These are phyloP conservation scores for Casaregolazyma suthepensis DNA, from an alignment of 1,139 yeast species.

Conservation along the genomic window DNA sequence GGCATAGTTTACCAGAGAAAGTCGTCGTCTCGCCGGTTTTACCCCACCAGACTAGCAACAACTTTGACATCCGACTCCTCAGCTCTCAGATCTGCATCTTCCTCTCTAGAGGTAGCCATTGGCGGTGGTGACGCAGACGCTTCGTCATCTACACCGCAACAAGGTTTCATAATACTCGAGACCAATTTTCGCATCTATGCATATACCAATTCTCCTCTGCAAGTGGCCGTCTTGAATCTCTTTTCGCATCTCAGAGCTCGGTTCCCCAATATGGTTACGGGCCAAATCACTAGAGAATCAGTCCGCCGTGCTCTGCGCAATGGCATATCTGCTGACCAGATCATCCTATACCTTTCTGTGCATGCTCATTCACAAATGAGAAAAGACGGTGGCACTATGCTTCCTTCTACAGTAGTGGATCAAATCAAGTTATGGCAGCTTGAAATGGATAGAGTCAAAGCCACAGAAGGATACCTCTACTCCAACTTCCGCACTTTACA, in stretches of 20 bases:
- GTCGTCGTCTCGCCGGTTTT: conserved; percentile 58
- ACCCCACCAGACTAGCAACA: conserved; percentile 88
- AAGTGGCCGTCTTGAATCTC: conserved; percentile 83
- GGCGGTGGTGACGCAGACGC: conserved; percentile 18
- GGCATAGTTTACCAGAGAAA: conserved; percentile 82
- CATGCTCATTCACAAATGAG: conserved; percentile 96
- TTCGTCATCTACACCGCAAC: conserved; percentile 13
- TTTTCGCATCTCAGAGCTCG: conserved; percentile 81
- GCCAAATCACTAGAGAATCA: conserved; percentile 88
- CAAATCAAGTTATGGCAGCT: conserved; percentile 95
- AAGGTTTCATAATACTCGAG: conserved; percentile 72
- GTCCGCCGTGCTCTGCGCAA: conserved; percentile 74
- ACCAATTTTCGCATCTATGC: conserved; percentile 92
- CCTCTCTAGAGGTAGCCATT: conserved; percentile 28
- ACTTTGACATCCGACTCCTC: conserved; percentile 75
- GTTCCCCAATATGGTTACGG: conserved; percentile 88
- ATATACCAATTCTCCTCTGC: conserved; percentile 90
- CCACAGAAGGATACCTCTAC: conserved; percentile 82
- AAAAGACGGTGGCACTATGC: conserved; percentile 35
- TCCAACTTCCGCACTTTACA: conserved; percentile 74
- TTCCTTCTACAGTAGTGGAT: conserved; percentile 95
- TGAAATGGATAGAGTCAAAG: conserved; percentile 85
- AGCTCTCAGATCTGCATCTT: conserved; percentile 27
- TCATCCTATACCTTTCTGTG: conserved; percentile 77
- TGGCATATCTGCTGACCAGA: conserved; percentile 94